Percentiles rank a stretch among this genome's conserved stretches.
Conservation (phyloP, 805 yeast genomes). For the Lachancea lanzarotensis region DNA sequence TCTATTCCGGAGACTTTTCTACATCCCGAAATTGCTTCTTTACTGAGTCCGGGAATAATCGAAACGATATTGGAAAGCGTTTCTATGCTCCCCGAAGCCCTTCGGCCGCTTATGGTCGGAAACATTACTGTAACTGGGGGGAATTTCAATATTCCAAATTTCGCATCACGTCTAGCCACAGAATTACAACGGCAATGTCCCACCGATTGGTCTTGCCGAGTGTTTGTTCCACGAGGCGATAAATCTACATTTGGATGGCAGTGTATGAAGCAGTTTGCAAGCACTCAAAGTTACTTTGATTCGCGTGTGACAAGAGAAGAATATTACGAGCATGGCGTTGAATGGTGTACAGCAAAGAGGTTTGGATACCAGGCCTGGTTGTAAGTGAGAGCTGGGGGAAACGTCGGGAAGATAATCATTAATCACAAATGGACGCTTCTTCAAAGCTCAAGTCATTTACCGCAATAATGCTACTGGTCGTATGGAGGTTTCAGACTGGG, state of each 20-base stretch:
- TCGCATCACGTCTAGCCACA: constrained; percentile 49
- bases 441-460: too few species aligned
- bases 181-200: constrained; percentile 67
- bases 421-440: too few species aligned
- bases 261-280: constrained; percentile 45
- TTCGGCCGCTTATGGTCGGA: constrained; percentile 68
- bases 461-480: too few species aligned
- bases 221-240: constrained; percentile 31
- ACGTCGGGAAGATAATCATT: too few species aligned
- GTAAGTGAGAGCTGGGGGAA: constrained; percentile 1
- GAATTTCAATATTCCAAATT: constrained; percentile 62
- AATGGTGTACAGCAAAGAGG: constrained; percentile 38
- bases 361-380: constrained; percentile 38
- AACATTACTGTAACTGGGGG: constrained; percentile 85
- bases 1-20: constrained; percentile 80
- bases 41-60: constrained; percentile 73
- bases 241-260: constrained; percentile 50
- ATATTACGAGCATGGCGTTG: constrained; percentile 74
- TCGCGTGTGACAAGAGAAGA: constrained; percentile 69
- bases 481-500: too few species aligned
- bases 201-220: constrained; percentile 58
- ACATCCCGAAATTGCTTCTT: constrained; percentile 75
- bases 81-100: constrained; percentile 61
- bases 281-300: constrained; percentile 36
- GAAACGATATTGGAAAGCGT: constrained; percentile 65